Percentiles rank a stretch among this genome's conserved stretches.
Evolutionary conservation across 371 early-diverging fungal genomes (phyloP).

Genomic region (Aphelidium insulamus): DNA sequence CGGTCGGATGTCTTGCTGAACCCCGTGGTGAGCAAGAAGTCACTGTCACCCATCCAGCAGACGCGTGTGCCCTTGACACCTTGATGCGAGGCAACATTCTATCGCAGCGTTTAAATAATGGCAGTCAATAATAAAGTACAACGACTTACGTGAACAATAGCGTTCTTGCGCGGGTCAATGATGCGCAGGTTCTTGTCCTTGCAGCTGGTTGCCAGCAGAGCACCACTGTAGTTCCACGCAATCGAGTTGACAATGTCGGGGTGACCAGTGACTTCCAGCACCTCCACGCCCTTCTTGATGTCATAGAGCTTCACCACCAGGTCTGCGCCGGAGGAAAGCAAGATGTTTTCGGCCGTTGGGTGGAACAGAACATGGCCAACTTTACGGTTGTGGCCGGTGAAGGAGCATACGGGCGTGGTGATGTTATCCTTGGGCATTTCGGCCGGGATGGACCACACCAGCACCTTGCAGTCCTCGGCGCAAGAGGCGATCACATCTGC

Average conservation of each 20-base stretch:
- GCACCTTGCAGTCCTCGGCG: constrained; percentile 82
- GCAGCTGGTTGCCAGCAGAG: constrained; percentile 68
- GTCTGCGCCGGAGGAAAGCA: constrained; percentile 76
- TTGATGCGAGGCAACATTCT: constrained; percentile 62
- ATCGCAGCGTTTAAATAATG: background rate
- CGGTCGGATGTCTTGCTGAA: constrained; percentile 81
- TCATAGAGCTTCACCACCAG: constrained; percentile 91
- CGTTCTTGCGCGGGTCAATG: constrained; percentile 71
- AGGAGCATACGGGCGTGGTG: constrained; percentile 1
- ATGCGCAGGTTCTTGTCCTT: constrained; percentile 87
- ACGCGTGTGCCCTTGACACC: constrained; percentile 91
- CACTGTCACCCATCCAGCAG: constrained; percentile 64
- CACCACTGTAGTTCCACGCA: constrained; percentile 71
- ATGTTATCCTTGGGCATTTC: constrained; percentile 16
- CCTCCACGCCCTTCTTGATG: constrained; percentile 69
- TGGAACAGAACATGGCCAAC: constrained; percentile 94
- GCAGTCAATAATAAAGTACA: constrained; percentile 3
- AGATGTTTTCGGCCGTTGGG: constrained; percentile 79
- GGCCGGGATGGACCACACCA: constrained; percentile 86
- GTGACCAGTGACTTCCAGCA: constrained; percentile 70
- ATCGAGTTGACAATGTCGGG: constrained; percentile 76
- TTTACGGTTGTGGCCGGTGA: constrained; percentile 25
- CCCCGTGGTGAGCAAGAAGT: constrained; percentile 76
- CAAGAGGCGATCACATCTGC: constrained; percentile 56
- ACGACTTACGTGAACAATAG: constrained; percentile 33